phyloP scores from a whole-genome alignment of 805 yeast species.

The Kuraishia capsulata region DNA sequence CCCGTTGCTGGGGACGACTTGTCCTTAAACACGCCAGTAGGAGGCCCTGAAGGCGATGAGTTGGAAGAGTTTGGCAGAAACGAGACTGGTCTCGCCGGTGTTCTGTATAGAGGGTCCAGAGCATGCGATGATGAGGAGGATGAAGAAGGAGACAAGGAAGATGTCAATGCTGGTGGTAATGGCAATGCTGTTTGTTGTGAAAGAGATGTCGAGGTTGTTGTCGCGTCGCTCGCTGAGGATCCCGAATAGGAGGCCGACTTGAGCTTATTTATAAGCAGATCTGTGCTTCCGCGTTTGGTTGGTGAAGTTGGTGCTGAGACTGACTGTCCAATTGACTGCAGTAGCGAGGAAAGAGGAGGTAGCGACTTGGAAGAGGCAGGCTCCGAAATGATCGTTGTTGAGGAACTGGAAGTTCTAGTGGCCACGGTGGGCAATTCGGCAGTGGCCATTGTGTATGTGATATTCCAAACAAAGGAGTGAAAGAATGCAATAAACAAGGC shows the following conservation, averaged over 20 bases:
- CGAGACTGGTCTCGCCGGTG: background rate
- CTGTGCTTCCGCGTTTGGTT: background rate
- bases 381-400: background rate
- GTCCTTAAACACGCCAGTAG: background rate
- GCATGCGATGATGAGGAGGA: no score
- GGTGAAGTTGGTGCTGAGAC: constrained; percentile 2
- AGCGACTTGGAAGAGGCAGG: background rate
- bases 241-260: background rate
- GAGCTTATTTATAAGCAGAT: constrained; percentile 1
- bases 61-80: background rate
- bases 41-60: background rate
- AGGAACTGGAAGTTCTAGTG: background rate
- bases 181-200: no score
- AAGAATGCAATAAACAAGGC: no score
- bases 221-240: background rate
- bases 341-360: constrained; percentile 2
- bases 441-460: background rate
- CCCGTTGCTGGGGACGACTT: background rate
- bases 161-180: no score
- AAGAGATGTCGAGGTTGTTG: no score
- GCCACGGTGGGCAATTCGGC: background rate
- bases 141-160: no score
- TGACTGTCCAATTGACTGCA: background rate
- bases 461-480: no score
- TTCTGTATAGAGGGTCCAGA: background rate